Percentiles rank a stretch among this genome's conserved stretches.
Evolutionary conservation across 225 moss, liverwort and hornwort genomes (phyloP).

Genomic region (Lunularia cruciata): DNA sequence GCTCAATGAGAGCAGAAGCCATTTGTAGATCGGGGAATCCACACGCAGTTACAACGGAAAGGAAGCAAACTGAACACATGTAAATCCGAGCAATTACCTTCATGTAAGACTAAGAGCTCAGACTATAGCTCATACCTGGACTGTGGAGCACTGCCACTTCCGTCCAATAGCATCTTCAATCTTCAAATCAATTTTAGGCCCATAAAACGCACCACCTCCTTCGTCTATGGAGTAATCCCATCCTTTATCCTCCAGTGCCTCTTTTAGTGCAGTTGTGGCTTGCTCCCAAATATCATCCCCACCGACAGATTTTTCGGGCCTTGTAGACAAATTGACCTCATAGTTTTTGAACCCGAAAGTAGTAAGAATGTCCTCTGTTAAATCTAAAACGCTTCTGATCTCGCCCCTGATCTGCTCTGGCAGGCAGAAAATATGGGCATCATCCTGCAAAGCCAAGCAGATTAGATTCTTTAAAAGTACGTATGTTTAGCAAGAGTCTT

Average conservation of each 20-base stretch:
- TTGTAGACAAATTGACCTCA: slow-evolving; percentile 90
- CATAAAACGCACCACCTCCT: slow-evolving; percentile 97
- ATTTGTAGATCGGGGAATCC: too few species aligned
- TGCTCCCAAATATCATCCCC: slow-evolving; percentile 91
- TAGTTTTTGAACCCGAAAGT: slow-evolving; percentile 92
- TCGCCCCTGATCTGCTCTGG: slow-evolving; percentile 89
- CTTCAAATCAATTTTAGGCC: slow-evolving; percentile 96
- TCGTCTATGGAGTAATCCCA: slow-evolving; percentile 96
- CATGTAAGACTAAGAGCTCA: too few species aligned
- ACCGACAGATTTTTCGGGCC: slow-evolving; percentile 96
- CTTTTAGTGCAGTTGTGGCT: slow-evolving; percentile 73
- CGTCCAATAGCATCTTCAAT: slow-evolving; percentile 98
- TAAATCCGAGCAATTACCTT: too few species aligned
- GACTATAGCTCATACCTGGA: slow-evolving; percentile 66
- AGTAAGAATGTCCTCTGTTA: slow-evolving; percentile 83
- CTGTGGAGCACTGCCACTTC: slow-evolving; percentile 99
- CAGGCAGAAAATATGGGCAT: slow-evolving; percentile 92
- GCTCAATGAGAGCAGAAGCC: too few species aligned
- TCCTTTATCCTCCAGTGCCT: slow-evolving; percentile 84
- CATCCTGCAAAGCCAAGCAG: slow-evolving; percentile 55
- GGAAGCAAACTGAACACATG: too few species aligned
- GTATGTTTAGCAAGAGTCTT: too few species aligned
- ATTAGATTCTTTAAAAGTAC: too few species aligned
- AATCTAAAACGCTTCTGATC: slow-evolving; percentile 83
- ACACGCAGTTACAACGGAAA: too few species aligned